A percentile compares a stretch with the other conserved stretches of the same genome.
phyloP scores from a whole-genome alignment of 2,329 filamentous ascomycete genomes.

The Monosporascus sp. region DNA sequence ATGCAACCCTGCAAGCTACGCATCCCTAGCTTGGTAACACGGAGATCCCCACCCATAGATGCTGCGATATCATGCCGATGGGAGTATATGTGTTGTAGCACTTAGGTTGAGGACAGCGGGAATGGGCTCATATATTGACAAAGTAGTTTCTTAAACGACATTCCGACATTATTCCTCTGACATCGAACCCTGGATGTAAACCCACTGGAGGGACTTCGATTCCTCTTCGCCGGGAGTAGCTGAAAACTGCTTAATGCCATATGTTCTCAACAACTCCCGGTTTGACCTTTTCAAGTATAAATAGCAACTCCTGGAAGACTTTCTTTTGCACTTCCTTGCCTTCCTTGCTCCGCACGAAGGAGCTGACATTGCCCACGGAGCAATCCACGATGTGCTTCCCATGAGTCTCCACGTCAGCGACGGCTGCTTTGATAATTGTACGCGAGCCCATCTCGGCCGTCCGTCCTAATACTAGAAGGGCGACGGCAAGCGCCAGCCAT shows the following conservation, averaged over 20 bases:
- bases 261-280: slow-evolving; percentile 32
- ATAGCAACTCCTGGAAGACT: slow-evolving; percentile 38
- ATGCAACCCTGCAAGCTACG: no score
- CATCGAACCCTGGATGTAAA: no score
- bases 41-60: no score
- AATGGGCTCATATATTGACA: no score
- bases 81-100: no score
- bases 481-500: slow-evolving; percentile 11
- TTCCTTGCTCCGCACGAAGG: slow-evolving; percentile 31
- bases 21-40: no score
- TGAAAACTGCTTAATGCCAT: slow-evolving; percentile 9
- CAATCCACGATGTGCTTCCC: slow-evolving; percentile 36
- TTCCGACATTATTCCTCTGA: no score
- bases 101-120: no score
- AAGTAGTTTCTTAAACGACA: no score
- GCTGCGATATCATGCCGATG: no score
- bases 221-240: slow-evolving; percentile 4
- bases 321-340: slow-evolving; percentile 30
- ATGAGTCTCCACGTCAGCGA: slow-evolving; percentile 32
- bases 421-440: slow-evolving; percentile 32
- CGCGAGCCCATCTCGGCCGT: slow-evolving; percentile 35
- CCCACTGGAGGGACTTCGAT: background rate
- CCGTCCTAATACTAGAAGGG: slow-evolving; percentile 26
- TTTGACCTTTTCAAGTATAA: slow-evolving; percentile 36
- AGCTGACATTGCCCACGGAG: slow-evolving; percentile 20